Base-by-base conservation (phyloP, 2,329 filamentous ascomycete species). In the Exophiala sp. region DNA sequence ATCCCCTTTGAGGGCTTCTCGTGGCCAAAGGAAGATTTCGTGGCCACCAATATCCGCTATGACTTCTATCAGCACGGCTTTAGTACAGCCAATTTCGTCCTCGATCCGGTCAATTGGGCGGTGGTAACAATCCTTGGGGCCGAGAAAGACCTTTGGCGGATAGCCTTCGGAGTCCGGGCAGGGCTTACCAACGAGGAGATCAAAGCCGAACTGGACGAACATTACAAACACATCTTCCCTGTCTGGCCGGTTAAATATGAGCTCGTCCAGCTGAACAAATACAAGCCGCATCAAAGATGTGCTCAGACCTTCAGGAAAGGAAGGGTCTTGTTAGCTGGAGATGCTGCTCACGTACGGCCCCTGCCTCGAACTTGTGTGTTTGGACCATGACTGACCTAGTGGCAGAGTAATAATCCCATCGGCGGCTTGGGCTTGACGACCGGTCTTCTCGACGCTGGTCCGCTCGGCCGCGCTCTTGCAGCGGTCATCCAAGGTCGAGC, bases 91-190 rank as follows among this genome's bases (percentile, higher is more conserved):
- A 60, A 60, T 16, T 46, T 58, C 12, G 36, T 60, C 18, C 36
- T 60, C 41, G 54, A 59, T 32, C 54, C 57, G 2, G 57, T 54
- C 3, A 47, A 59, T 14, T 59, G 71, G 55, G 70, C 70, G 2
- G 60, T 73, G 34, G 65, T 73, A 14, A 68, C 55, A 10, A 55
- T 55, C 21, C 47, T 68, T 0, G 62, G 65, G 3, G 41, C 41
- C 1, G 71, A 72, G 14, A 57, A 50, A 3, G 54, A 68, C 0
- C 54, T 75, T 3, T 76, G 73, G 73, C 64, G 73, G 20, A 69
- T 74, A 1, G 70, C 67, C 5, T 75, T 73, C 45, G 72, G 73
- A 5, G 69, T 71, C 11, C 61, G 68, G 1, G 56, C 59, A 0
- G 65, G 62, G 1, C 49, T 67, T 11, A 66, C 62, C 3, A 58